Percentiles rank a stretch among this genome's conserved stretches.
Evolutionary conservation across 768 basidiomycete species (phyloP).

Genomic region (Arthromyces matolae): DNA sequence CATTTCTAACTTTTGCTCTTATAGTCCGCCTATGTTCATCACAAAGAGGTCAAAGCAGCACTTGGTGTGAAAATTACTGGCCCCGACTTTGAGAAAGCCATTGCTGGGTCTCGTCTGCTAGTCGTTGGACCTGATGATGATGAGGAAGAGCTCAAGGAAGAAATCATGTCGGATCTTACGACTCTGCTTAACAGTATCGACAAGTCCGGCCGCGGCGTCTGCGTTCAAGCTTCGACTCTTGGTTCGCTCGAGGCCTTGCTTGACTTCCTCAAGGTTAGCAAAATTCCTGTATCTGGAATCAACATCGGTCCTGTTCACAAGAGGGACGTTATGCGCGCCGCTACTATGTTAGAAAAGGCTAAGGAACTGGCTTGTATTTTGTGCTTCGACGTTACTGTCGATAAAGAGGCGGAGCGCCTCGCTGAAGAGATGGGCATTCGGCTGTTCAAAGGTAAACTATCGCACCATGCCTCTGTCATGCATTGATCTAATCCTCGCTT

Average conservation of each 20-base stretch:
- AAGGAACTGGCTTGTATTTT: slow-evolving; percentile 94
- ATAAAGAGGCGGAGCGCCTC: slow-evolving; percentile 87
- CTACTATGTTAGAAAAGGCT: slow-evolving; percentile 93
- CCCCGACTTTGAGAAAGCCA: slow-evolving; percentile 95
- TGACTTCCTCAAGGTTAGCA: slow-evolving; percentile 91
- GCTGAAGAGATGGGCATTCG: slow-evolving; percentile 94
- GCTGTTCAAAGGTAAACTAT: slow-evolving; percentile 78
- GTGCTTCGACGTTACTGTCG: slow-evolving; percentile 93
- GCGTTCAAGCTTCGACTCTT: slow-evolving; percentile 94
- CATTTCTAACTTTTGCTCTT: slow-evolving; percentile 5
- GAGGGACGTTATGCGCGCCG: slow-evolving; percentile 88
- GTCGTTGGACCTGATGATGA: slow-evolving; percentile 95
- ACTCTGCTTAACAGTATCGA: slow-evolving; percentile 86
- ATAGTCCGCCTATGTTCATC: slow-evolving; percentile 93
- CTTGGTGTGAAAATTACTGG: slow-evolving; percentile 94
- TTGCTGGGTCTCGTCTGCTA: slow-evolving; percentile 92
- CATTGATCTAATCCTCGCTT: slow-evolving; percentile 1
- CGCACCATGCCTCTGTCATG: background rate
- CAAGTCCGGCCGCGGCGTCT: slow-evolving; percentile 94
- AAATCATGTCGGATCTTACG: slow-evolving; percentile 95
- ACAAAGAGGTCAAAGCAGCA: slow-evolving; percentile 96
- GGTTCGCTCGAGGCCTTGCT: slow-evolving; percentile 95
- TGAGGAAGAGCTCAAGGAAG: slow-evolving; percentile 90
- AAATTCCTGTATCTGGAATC: slow-evolving; percentile 96
- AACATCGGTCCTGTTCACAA: slow-evolving; percentile 98